A percentile compares a stretch with the other conserved stretches of the same genome.
Evolutionary conservation across 495 filamentous ascomycete genomes (phyloP).

Genomic region (Penicillium canescens): DNA sequence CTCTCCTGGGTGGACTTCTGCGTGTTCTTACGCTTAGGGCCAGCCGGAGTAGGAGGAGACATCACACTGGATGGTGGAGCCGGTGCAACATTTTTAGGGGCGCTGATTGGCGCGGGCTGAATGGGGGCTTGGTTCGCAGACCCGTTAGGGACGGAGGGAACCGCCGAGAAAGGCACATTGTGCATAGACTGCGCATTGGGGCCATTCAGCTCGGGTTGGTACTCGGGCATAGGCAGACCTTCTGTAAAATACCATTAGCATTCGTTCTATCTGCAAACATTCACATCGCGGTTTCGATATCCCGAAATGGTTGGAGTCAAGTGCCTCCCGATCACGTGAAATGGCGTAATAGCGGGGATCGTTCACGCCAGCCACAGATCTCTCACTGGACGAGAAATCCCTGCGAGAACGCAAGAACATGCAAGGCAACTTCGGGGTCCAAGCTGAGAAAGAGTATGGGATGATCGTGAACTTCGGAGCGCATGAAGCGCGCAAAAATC

Average conservation of each 20-base stretch:
- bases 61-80: slow-evolving; percentile 18
- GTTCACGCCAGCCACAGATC: slow-evolving; percentile 22
- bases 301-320: slow-evolving; percentile 5
- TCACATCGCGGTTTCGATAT: slow-evolving; percentile 11
- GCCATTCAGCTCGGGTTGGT: slow-evolving; percentile 30
- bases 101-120: slow-evolving; percentile 23
- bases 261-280: slow-evolving; percentile 4
- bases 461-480: background rate
- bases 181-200: slow-evolving; percentile 28
- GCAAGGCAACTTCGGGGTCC: slow-evolving; percentile 16
- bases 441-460: background rate
- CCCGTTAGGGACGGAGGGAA: slow-evolving; percentile 22
- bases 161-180: slow-evolving; percentile 27
- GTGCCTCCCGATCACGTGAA: slow-evolving; percentile 36
- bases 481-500: slow-evolving; percentile 6
- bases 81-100: slow-evolving; percentile 19
- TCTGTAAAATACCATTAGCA: slow-evolving; percentile 25
- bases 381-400: slow-evolving; percentile 18
- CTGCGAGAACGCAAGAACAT: slow-evolving; percentile 13
- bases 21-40: slow-evolving; percentile 42
- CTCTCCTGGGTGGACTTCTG: slow-evolving; percentile 34
- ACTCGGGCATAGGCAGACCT: slow-evolving; percentile 41
- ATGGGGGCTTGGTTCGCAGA: slow-evolving; percentile 20
- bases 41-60: slow-evolving; percentile 21
- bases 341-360: slow-evolving; percentile 38